These are phyloP conservation scores for Suillus clintonianus DNA, from an alignment of 768 basidiomycete genomes.

Conservation along the genomic window DNA sequence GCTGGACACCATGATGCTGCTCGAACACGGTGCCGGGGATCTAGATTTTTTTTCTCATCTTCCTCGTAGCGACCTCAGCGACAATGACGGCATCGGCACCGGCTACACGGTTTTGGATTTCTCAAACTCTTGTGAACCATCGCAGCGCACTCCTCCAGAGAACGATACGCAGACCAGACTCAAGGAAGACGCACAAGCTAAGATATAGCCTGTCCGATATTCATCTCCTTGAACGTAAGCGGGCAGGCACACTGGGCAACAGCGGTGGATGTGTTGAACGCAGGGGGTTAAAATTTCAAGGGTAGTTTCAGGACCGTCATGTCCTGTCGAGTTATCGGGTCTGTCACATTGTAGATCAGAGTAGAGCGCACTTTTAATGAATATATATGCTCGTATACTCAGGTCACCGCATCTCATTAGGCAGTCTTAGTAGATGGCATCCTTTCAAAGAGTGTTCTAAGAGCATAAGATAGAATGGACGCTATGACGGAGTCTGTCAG, in stretches of 20 bases:
- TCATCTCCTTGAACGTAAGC: conserved; percentile 92
- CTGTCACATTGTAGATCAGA: background rate
- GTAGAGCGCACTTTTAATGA: conserved; percentile 73
- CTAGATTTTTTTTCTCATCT: no score
- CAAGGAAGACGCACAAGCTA: conserved; percentile 85
- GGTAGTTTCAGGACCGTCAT: conserved; percentile 73
- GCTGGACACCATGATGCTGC: conserved; percentile 65
- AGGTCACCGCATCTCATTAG: no score
- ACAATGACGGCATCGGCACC: conserved; percentile 25
- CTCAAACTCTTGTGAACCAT: conserved; percentile 61
- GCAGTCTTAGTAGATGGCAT: conserved; percentile 58
- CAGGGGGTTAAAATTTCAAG: no score
- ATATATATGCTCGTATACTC: conserved; percentile 67
- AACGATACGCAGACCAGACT: conserved; percentile 72
- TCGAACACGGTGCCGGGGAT: no score
- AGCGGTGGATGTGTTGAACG: conserved; percentile 36
- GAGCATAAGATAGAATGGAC: conserved; percentile 58
- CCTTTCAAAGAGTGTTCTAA: conserved; percentile 96
- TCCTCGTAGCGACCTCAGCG: conserved; percentile 40
- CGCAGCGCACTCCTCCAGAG: conserved; percentile 44
- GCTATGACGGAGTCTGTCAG: conserved; percentile 44
- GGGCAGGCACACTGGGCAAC: conserved; percentile 85
- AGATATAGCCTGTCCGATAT: conserved; percentile 78
- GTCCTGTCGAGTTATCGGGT: conserved; percentile 52
- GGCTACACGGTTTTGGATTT: conserved; percentile 68